Conservation (phyloP, 345 rosid genomes). For the Lumnitzera littorea region DNA sequence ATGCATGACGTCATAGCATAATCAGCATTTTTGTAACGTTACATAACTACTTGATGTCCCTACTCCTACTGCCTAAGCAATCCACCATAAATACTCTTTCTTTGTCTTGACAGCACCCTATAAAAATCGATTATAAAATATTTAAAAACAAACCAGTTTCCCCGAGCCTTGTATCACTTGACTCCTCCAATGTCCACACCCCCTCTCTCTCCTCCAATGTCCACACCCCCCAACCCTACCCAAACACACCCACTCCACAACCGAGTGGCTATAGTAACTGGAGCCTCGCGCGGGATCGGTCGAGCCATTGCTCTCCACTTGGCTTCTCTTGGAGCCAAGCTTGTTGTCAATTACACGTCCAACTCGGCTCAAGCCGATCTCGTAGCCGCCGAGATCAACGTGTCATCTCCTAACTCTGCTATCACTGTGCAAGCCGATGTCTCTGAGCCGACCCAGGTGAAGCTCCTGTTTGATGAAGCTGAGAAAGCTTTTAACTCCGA, state of each 20-base stretch:
- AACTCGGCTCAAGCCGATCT: conserved; percentile 18
- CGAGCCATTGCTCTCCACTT: conserved; percentile 27
- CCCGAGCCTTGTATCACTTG: no score
- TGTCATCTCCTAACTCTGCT: conserved; percentile 8
- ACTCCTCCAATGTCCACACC: not conserved
- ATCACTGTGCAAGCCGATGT: conserved; percentile 19
- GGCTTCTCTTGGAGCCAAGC: conserved; percentile 24
- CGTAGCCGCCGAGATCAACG: conserved; percentile 19
- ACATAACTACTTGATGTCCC: no score
- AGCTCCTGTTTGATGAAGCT: conserved; percentile 26
- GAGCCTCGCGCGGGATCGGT: conserved; percentile 33
- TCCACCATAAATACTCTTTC: no score
- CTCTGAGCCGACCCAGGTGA: conserved; percentile 29
- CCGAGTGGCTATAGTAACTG: conserved; percentile 32
- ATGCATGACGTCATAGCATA: no score
- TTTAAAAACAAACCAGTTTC: no score
- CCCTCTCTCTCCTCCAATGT: not conserved
- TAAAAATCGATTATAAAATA: no score
- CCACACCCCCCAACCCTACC: not conserved
- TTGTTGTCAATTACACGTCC: conserved; percentile 29
- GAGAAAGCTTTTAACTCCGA: conserved; percentile 24
- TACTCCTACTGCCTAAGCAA: no score
- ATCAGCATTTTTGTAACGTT: no score
- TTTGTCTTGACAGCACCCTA: no score
- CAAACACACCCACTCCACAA: conserved; percentile 12